Evolutionary conservation across 2,329 filamentous ascomycete species (phyloP), one percentile per base, ranked within the genome.

Genomic region (Exophiala sp.): DNA sequence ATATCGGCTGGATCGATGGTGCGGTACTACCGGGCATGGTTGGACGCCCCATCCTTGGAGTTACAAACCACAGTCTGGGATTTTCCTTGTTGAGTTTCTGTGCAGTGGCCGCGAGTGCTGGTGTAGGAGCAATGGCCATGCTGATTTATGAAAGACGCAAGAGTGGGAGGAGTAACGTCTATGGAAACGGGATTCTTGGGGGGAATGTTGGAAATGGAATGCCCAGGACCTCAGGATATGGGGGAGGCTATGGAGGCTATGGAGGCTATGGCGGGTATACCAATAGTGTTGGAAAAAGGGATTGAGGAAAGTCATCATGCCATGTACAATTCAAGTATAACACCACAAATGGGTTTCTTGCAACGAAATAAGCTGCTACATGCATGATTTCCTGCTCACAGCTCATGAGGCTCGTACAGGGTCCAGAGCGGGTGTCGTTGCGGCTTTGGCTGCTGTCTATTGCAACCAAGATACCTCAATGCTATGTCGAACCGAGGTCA

Each of bases 1-100:
- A 84, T 38, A 86, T 97, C 11, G 78, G 89, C 41, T 97, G 94
- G 94, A 60, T 75, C 45, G 66, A 75, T 48, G 69, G 74, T 5
- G 69, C 56, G 6, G 61, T 64, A 6, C 39, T 65, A 20, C 63
- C 63, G 2, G 62, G 62, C n/a, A 64, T 65, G 63, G 62, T 59
- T 7, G 62, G 60, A 5, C 54, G 58, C 40, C 59, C 62, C 2
- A 52, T 59, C 8, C 43, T 64, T 21, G 54, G 59, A 9, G 54
- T 65, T 5, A 57, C 43, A 16, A 57, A 63, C 24, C 63, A 65
- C 52, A 62, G 55, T n/a, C 43, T 63, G 32, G 63, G 63, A 2
- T 61, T 65, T 36, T 61, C 60, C 12, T 44, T 65, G 24, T 38
- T 65, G 29, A 62, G 58, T 44, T 63, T 65, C 47, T 61, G 62